Conservation (phyloP, 2,329 filamentous ascomycete species). For the Fusarium marasasianum region DNA sequence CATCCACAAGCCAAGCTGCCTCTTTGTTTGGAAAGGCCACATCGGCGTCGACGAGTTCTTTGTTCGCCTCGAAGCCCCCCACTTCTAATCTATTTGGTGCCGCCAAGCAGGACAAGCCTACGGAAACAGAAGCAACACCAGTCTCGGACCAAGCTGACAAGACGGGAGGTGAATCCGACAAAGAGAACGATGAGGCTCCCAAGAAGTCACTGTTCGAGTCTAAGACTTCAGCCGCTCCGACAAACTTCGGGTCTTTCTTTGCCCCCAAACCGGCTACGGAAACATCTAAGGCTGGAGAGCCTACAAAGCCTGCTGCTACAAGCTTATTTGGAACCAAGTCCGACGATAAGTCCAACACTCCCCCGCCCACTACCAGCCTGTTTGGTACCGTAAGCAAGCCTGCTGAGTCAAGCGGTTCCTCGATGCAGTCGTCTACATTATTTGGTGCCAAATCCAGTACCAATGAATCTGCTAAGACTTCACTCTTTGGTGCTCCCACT, state of each 20-base stretch:
- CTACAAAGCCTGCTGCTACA: conserved; percentile 36
- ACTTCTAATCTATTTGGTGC: conserved; percentile 51
- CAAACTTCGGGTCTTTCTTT: conserved; percentile 46
- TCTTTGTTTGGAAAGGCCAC: conserved; percentile 47
- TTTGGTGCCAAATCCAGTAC: conserved; percentile 47
- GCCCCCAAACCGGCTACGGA: conserved; percentile 46
- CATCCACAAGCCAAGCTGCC: conserved; percentile 42
- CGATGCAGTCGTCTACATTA: conserved; percentile 45
- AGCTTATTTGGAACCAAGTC: conserved; percentile 53
- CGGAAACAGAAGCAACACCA: conserved; percentile 41
- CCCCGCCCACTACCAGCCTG: conserved; percentile 43
- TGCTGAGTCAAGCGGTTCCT: conserved; percentile 41
- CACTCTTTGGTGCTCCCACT: conserved; percentile 46
- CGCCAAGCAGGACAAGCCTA: conserved; percentile 45
- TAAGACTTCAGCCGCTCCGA: conserved; percentile 45
- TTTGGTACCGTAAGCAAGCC: conserved; percentile 52
- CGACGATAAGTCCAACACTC: conserved; percentile 42
- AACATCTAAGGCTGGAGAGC: conserved; percentile 41
- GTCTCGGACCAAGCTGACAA: conserved; percentile 44
- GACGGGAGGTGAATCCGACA: conserved; percentile 54
- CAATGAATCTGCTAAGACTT: conserved; percentile 34
- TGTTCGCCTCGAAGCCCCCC: conserved; percentile 51
- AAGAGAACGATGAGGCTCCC: conserved; percentile 53
- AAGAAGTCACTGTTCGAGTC: conserved; percentile 48
- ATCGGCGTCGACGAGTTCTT: conserved; percentile 44